Percentiles rank a stretch among this genome's conserved stretches.
Conservation (phyloP, 139 green algal species). For the Auxenochlorella protothecoides region DNA sequence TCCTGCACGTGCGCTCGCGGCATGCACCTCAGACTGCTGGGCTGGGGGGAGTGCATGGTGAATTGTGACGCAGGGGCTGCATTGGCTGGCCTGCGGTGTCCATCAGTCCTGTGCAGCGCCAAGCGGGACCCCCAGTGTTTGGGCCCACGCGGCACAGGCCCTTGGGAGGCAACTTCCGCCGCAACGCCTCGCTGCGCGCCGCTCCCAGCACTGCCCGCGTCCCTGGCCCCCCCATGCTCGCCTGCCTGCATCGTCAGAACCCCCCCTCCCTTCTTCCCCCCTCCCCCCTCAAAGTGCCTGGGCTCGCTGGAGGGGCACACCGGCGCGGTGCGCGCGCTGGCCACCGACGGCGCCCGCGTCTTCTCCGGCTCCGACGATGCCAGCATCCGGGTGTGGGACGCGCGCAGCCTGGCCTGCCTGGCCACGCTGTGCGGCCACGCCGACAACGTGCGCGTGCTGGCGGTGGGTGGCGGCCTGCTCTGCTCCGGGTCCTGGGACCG, state of each 20-base stretch:
- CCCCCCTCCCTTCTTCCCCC: neutral
- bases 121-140: neutral
- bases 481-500: conserved; percentile 91
- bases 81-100: neutral
- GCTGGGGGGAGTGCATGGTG: neutral
- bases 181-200: neutral
- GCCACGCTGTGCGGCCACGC: conserved; percentile 77
- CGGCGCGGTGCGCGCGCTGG: conserved; percentile 71
- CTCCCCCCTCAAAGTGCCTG: conserved; percentile 19
- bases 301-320: conserved; percentile 55
- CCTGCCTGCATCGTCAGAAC: neutral
- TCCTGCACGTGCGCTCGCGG: conserved; percentile 46
- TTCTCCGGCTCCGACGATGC: conserved; percentile 85
- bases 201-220: neutral
- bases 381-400: conserved; percentile 82
- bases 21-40: neutral
- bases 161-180: neutral
- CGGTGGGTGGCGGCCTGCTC: conserved; percentile 53
- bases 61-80: neutral
- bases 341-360: conserved; percentile 44
- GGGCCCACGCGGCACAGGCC: neutral
- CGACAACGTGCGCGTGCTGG: conserved; percentile 89
- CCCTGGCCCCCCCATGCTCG: neutral
- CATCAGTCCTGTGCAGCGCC: neutral
- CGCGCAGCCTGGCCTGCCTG: conserved; percentile 62